Evolutionary conservation across 1,284 basidiomycete species (phyloP), one percentile per base, ranked within the genome.

Genomic region (Malassezia caprae): DNA sequence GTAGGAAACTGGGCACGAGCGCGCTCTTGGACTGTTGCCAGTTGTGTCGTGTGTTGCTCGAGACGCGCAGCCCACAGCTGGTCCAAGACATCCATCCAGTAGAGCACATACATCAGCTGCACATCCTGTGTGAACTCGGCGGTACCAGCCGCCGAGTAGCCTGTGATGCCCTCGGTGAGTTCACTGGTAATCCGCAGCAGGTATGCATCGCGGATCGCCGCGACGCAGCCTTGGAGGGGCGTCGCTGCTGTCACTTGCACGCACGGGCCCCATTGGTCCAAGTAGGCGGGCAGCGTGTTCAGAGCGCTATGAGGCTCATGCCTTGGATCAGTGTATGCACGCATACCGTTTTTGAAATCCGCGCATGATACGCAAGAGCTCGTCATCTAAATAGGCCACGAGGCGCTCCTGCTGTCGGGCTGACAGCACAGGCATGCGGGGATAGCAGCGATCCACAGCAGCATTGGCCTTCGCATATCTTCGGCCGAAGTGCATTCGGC

Each of bases 1-100:
- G 42, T 44, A 1, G 53, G 53, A 21, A 56, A 56, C 5, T 17
- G 24, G 2, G 30, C 21, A 4, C 28, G 11, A 13, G 53, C 47
- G 3, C 12, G 2, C 10, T 37, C n/a, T 24, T 46, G 37, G 4
- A 45, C 49, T 13, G 34, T 40, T 21, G 17, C 35, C 10, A 68
- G 47, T 15, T 62, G 50, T 48, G 63, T 48, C 34, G 59, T 44
- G n/a, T 60, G 56, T 43, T 64, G 64, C 28, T 61, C 48, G 13
- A 69, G 31, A 19, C 69, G 58, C 11, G 65, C 61, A 2, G 56
- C 55, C 68, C 68, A 71, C 35, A 66, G 50, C 19, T 63, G 59
- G 42, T 71, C 68, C 17, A 71, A 46, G n/a, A 71, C 43, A 23
- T 65, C 65, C 21, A 62, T 30, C 2, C 58, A 62, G 43, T 61